Evolutionary conservation across 176 grass and related monocot genomes (phyloP), one percentile per base, ranked within the genome.

Genomic region (Bonia amplexicaulis): DNA sequence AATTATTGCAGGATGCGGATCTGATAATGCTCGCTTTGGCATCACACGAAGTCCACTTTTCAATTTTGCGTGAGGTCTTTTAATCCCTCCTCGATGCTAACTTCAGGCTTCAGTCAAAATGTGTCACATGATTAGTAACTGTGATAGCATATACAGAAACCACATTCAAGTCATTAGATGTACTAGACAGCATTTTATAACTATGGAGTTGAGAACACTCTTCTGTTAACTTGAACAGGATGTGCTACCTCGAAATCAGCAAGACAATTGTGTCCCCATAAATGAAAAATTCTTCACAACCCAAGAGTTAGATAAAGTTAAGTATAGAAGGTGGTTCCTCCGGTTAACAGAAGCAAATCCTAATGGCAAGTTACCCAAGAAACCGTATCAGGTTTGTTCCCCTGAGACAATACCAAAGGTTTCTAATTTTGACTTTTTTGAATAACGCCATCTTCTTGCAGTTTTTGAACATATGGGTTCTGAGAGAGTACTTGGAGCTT

Each of bases 1-100:
- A 47, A 31, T 41, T 49, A 25, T 90, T 86, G 37, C 80, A 97
- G 92, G 95, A 97, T 83, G 93, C 91, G 0, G 91, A 98, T 29
- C 81, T 95, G 5, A 92, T 95, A 59, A 98, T 98, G 93, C 93
- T 98, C 11, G 89, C 93, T 46, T 82, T 98, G 78, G 91, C 95
- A 65, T 95, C 87, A 53, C 93, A 98, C 7, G 91, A 98, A 74
- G 57, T 95, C 15, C 91, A 93, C 69, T 95, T 95, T 55, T 93
- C 95, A 41, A 90, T 98, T 83, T 29, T 98, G 77, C 64, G 91
- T 46, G 95, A 97, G 89, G 87, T 93, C 49, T 58, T 39, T n/a
- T 17, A 10, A 25, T 46, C 2, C 48, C 26, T 73, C 4, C 7
- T 35, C 1, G 8, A 13, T 71, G 27, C 45, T 52, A 76, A 41